Conservation (phyloP, 202 grass and related monocot genomes). For the Hordeum pubiflorum region DNA sequence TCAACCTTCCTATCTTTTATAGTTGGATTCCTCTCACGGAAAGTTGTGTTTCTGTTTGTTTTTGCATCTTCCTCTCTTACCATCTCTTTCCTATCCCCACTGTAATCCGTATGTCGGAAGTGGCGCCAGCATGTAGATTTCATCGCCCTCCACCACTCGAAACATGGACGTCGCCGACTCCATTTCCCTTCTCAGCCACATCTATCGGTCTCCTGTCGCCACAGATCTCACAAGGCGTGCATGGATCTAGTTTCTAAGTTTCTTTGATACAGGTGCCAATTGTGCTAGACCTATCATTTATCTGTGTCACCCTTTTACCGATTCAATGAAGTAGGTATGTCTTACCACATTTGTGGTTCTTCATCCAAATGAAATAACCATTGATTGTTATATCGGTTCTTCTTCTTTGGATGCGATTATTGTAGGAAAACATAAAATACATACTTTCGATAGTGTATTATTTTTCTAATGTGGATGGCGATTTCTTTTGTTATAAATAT, state of each 20-base stretch:
- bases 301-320: background rate
- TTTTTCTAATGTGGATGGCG: no score
- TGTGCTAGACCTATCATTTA: background rate
- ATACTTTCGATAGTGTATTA: no score
- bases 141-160: background rate
- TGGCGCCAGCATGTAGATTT: background rate
- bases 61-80: background rate
- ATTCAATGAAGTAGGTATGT: background rate
- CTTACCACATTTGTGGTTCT: background rate
- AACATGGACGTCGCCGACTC: background rate
- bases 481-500: no score
- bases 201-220: background rate
- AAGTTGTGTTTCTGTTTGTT: background rate
- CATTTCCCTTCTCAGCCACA: background rate
- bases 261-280: background rate
- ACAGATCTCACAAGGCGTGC: background rate
- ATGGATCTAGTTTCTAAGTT: background rate
- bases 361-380: no score
- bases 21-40: no score
- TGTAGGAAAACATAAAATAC: no score
- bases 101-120: background rate
- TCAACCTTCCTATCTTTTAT: background rate
- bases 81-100: background rate
- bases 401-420: no score
- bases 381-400: no score